These are phyloP conservation scores for Phylloporus sp. DNA, from an alignment of 768 basidiomycete species.

Conservation along the genomic window DNA sequence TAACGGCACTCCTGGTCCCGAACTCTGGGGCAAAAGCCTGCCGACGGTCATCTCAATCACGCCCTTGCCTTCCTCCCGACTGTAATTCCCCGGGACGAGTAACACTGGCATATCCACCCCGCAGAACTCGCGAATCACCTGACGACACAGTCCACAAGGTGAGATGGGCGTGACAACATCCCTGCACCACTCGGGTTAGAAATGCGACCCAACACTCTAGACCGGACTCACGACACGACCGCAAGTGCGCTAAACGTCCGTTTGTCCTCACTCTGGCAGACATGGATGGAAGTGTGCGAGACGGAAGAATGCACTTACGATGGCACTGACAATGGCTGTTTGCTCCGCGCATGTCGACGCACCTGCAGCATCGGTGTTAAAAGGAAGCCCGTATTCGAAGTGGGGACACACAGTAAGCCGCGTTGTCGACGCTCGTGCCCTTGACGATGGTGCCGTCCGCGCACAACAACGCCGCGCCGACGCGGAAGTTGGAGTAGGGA, in stretches of 20 bases:
- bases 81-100: constrained; percentile 63
- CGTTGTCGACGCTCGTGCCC: constrained; percentile 91
- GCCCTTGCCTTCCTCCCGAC: constrained; percentile 35
- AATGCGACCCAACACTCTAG: background rate
- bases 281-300: too few species aligned
- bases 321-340: constrained; percentile 86
- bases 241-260: constrained; percentile 70
- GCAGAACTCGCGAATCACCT: constrained; percentile 86
- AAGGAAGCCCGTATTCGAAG: background rate
- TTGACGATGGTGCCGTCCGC: constrained; percentile 68
- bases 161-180: constrained; percentile 70
- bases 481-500: constrained; percentile 87
- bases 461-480: constrained; percentile 80
- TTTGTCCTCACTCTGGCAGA: constrained; percentile 81
- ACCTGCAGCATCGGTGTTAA: constrained; percentile 41
- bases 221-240: constrained; percentile 58
- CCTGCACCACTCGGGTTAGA: constrained; percentile 39
- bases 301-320: too few species aligned
- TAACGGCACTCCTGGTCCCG: constrained; percentile 58
- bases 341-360: constrained; percentile 90
- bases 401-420: constrained; percentile 67
- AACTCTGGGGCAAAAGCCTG: constrained; percentile 74
- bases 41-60: constrained; percentile 63
- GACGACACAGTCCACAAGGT: constrained; percentile 93
- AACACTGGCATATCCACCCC: constrained; percentile 66